Conservation (phyloP, 139 green algal species). For the Prasinococcaceae sp. region DNA sequence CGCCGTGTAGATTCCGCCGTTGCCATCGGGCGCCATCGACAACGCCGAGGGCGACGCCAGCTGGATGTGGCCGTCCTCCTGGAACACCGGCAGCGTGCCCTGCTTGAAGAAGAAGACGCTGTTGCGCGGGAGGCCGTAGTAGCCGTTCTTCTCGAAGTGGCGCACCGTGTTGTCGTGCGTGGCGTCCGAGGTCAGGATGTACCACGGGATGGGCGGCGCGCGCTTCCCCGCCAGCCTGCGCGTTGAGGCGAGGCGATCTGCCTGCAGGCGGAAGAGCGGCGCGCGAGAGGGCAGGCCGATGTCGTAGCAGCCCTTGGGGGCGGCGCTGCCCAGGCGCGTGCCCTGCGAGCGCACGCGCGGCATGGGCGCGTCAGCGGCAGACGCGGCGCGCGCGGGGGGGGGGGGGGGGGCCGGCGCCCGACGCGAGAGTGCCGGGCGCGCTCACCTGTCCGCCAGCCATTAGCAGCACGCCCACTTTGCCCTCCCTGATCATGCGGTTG, state of each 20-base stretch:
- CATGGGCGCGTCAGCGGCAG: no score
- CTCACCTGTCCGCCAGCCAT: constrained; percentile 12
- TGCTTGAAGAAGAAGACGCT: constrained; percentile 78
- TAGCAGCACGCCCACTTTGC: constrained; percentile 11
- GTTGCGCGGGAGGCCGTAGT: constrained; percentile 13
- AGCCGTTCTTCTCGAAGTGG: constrained; percentile 46
- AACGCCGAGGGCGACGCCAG: constrained; percentile 22
- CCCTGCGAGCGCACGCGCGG: constrained; percentile 83
- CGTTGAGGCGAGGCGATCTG: constrained; percentile 70
- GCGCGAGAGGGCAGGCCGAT: constrained; percentile 78
- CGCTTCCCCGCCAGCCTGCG: constrained; percentile 18
- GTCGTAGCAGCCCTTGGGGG: constrained; percentile 82
- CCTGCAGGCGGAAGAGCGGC: constrained; percentile 78
- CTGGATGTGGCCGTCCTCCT: constrained; percentile 65
- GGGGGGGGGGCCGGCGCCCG: no score
- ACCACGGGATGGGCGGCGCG: constrained; percentile 33
- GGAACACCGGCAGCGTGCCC: constrained; percentile 71
- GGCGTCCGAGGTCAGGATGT: constrained; percentile 83
- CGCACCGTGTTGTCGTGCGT: constrained; percentile 57
- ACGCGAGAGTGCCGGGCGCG: no score
- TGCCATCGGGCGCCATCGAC: constrained; percentile 71
- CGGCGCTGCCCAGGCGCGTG: constrained; percentile 66
- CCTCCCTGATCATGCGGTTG: constrained; percentile 7
- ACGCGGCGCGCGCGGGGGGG: no score
- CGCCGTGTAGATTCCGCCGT: constrained; percentile 77